A percentile compares a stretch with the other conserved stretches of the same genome.
Evolutionary conservation across 352 stramenopile genomes (phyloP).

Genomic region (Phytopythium delawarense): DNA sequence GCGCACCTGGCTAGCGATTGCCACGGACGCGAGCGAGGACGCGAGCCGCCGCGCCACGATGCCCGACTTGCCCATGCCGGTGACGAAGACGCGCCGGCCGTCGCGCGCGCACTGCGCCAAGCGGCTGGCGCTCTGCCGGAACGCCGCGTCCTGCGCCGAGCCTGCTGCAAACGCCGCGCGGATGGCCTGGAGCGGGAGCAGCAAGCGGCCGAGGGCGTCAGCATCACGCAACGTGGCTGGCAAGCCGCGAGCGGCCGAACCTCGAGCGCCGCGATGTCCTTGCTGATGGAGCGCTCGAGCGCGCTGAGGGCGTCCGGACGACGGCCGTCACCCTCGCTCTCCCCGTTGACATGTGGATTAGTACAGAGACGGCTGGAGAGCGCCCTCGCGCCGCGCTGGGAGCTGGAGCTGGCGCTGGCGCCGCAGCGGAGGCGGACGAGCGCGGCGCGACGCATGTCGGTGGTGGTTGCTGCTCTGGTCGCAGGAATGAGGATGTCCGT

Average conservation of each 20-base stretch:
- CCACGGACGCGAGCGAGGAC: constrained; percentile 68
- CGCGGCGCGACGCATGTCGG: neutral
- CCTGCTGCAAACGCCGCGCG: constrained; percentile 30
- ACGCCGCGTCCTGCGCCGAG: constrained; percentile 14
- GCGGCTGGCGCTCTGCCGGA: constrained; percentile 24
- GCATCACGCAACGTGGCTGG: too few relatives aligned
- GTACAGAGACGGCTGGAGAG: neutral
- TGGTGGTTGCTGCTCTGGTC: neutral
- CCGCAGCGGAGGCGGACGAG: neutral
- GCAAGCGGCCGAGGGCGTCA: too few relatives aligned
- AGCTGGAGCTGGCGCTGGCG: neutral
- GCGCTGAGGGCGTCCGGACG: neutral
- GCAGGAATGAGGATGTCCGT: neutral
- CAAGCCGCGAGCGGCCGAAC: constrained; percentile 5
- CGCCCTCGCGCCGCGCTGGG: neutral
- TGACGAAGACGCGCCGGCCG: constrained; percentile 50
- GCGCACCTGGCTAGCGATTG: constrained; percentile 58
- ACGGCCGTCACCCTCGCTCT: neutral
- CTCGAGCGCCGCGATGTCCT: constrained; percentile 28
- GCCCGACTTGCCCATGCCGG: constrained; percentile 78
- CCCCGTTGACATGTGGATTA: neutral
- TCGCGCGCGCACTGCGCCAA: constrained; percentile 47
- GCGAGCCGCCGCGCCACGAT: constrained; percentile 68
- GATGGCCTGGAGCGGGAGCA: constrained; percentile 24
- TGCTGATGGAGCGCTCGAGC: constrained; percentile 22